phyloP scores from a whole-genome alignment of 2,329 filamentous ascomycete genomes.

The Monosporascus sp. region DNA sequence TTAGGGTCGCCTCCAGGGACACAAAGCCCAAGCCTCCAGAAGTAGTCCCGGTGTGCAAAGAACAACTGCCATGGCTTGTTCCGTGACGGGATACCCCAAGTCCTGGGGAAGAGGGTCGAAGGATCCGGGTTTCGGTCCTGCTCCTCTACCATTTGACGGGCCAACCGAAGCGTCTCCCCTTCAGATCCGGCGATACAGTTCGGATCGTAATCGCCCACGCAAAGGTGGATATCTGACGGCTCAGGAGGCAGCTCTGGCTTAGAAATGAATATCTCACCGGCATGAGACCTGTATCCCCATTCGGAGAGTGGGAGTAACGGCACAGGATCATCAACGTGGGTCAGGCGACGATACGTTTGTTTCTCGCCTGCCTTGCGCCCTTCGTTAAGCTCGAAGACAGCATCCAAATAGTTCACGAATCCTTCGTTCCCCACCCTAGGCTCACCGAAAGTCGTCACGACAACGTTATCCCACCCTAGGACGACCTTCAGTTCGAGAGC shows the following conservation, averaged over 20 bases:
- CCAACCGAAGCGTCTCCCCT: slow-evolving; percentile 23
- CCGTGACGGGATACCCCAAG: slow-evolving; percentile 55
- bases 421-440: slow-evolving; percentile 60
- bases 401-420: slow-evolving; percentile 51
- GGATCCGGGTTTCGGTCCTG: slow-evolving; percentile 8
- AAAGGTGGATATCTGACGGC: slow-evolving; percentile 63
- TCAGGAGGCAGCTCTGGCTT: slow-evolving; percentile 65
- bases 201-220: slow-evolving; percentile 65
- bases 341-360: slow-evolving; percentile 66
- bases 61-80: slow-evolving; percentile 87
- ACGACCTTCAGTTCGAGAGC: slow-evolving; percentile 70
- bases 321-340: slow-evolving; percentile 81
- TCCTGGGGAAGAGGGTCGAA: slow-evolving; percentile 29
- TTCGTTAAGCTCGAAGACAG: slow-evolving; percentile 40
- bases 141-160: slow-evolving; percentile 15
- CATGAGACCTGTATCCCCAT: slow-evolving; percentile 84
- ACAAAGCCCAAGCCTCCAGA: slow-evolving; percentile 88
- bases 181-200: slow-evolving; percentile 64
- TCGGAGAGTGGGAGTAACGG: slow-evolving; percentile 79
- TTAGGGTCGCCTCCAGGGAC: slow-evolving; percentile 71
- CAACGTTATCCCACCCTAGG: slow-evolving; percentile 67
- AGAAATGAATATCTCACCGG: slow-evolving; percentile 80
- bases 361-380: slow-evolving; percentile 26
- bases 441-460: slow-evolving; percentile 89
- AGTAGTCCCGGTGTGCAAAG: slow-evolving; percentile 93